Conservation (phyloP, 345 rosid genomes). For the Psidium friedrichsthalianum region DNA sequence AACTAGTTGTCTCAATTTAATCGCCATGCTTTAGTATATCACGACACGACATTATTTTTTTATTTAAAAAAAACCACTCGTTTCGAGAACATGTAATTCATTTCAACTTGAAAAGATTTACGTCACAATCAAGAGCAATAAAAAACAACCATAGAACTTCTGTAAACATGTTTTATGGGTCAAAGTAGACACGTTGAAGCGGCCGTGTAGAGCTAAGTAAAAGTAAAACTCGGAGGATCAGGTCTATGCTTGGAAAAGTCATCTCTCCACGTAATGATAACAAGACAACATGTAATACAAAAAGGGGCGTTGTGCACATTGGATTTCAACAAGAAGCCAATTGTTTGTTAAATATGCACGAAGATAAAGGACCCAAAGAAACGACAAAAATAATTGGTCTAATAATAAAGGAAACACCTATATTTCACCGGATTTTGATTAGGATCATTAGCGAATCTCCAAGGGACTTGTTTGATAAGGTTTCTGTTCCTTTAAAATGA, state of each 20-base stretch:
- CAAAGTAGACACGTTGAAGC: not conserved
- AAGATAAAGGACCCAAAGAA: not conserved
- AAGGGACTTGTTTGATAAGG: too few relatives aligned
- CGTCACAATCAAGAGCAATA: not conserved
- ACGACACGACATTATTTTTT: not conserved
- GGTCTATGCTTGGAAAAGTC: not conserved
- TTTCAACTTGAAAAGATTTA: not conserved
- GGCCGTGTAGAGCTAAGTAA: too few relatives aligned
- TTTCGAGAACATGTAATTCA: not conserved
- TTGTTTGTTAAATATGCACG: not conserved
- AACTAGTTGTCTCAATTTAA: not conserved
- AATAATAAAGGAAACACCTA: too few relatives aligned
- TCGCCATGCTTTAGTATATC: not conserved
- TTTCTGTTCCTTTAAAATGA: too few relatives aligned
- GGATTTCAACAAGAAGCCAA: not conserved
- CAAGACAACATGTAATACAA: not conserved
- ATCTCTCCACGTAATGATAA: not conserved
- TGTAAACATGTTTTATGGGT: not conserved
- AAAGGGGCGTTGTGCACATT: not conserved
- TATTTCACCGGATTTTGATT: too few relatives aligned
- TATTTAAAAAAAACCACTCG: not conserved
- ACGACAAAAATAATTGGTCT: not conserved
- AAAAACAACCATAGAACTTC: not conserved
- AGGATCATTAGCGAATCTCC: too few relatives aligned
- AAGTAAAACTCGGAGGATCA: not conserved